These are phyloP conservation scores for Nemania sp. DNA, from an alignment of 2,329 filamentous ascomycete genomes.

Conservation along the genomic window DNA sequence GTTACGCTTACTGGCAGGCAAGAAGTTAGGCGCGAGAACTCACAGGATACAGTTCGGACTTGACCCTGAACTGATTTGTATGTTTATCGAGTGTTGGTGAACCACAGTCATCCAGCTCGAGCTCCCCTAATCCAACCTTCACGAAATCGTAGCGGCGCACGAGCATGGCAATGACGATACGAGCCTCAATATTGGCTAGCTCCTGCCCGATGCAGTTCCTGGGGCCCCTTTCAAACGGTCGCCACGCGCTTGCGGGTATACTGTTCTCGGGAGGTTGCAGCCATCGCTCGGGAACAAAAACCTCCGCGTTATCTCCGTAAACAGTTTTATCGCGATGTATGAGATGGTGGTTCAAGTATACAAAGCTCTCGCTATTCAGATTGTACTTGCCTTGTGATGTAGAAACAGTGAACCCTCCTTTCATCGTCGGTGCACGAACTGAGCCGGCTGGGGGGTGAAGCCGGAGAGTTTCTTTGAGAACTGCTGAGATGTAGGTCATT, in stretches of 20 bases:
- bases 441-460: conserved; percentile 43
- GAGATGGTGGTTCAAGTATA: conserved; percentile 43
- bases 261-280: not conserved
- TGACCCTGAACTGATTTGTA: not conserved
- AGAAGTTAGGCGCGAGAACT: not conserved
- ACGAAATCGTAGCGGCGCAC: not conserved
- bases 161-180: not conserved
- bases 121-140: not conserved
- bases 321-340: conserved; percentile 43
- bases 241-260: not conserved
- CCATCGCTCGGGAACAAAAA: not conserved
- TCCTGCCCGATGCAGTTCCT: not conserved
- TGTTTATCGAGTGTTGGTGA: not conserved
- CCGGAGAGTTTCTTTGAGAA: conserved; percentile 46
- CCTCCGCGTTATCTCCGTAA: conserved; percentile 41
- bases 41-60: not conserved
- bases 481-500: conserved; percentile 44
- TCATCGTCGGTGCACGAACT: conserved; percentile 36
- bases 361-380: conserved; percentile 42
- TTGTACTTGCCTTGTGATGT: conserved; percentile 1
- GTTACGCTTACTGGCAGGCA: not conserved
- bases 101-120: not conserved
- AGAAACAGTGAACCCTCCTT: conserved; percentile 38
- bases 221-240: not conserved
- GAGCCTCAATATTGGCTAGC: not conserved